A percentile compares a stretch with the other conserved stretches of the same genome.
Conservation (phyloP, 2,329 filamentous ascomycete genomes). For the Hypomyces perniciosus region DNA sequence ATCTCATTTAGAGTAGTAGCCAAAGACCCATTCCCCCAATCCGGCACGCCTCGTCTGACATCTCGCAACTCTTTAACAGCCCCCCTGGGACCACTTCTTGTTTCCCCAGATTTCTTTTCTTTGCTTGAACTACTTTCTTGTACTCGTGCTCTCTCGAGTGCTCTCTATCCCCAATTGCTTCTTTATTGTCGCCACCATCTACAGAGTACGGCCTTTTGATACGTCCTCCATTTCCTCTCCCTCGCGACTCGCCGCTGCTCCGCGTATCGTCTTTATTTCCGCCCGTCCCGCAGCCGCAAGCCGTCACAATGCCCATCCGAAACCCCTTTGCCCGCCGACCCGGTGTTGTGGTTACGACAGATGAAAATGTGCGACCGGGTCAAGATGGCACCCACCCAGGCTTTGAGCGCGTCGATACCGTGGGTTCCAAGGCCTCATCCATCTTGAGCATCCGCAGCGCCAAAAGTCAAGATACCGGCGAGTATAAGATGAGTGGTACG, state of each 20-base stretch:
- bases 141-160: not conserved
- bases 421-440: slow-evolving; percentile 57
- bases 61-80: too few species aligned
- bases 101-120: too few species aligned
- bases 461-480: slow-evolving; percentile 57
- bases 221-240: not conserved
- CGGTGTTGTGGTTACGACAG: slow-evolving; percentile 38
- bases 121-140: too few species aligned
- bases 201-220: not conserved
- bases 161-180: not conserved
- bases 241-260: not conserved
- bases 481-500: slow-evolving; percentile 78
- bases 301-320: slow-evolving; percentile 57
- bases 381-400: slow-evolving; percentile 30
- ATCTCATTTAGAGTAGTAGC: too few species aligned
- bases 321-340: slow-evolving; percentile 64
- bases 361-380: slow-evolving; percentile 48
- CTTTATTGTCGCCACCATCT: not conserved
- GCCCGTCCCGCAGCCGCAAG: not conserved
- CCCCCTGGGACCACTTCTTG: too few species aligned
- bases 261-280: not conserved
- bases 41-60: too few species aligned
- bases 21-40: too few species aligned
- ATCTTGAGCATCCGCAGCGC: slow-evolving; percentile 56
- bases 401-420: slow-evolving; percentile 58